Percentiles rank a stretch among this genome's conserved stretches.
Conservation (phyloP, 2,329 filamentous ascomycete species). For the Nemania bipapillata region DNA sequence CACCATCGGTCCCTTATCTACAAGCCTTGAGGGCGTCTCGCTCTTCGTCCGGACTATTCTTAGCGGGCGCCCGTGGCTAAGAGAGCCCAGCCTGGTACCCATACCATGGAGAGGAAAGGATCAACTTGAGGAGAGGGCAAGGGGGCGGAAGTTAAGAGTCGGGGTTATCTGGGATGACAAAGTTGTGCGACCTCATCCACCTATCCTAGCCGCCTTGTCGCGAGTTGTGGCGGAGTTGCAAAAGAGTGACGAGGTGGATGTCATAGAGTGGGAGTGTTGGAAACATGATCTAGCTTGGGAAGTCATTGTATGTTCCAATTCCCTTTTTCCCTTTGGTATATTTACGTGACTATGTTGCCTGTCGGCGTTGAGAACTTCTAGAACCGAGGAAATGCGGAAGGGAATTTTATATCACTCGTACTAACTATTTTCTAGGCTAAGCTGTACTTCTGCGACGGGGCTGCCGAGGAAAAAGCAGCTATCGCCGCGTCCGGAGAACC, state of each 20-base stretch:
- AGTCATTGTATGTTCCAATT: conserved; percentile 53
- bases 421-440: conserved; percentile 44
- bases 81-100: conserved; percentile 42
- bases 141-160: conserved; percentile 63
- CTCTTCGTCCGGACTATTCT: conserved; percentile 56
- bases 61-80: conserved; percentile 44
- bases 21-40: conserved; percentile 60
- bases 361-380: neutral
- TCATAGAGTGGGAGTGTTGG: conserved; percentile 66
- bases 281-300: conserved; percentile 62
- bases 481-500: conserved; percentile 68
- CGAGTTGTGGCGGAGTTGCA: conserved; percentile 64
- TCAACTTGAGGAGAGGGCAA: conserved; percentile 13
- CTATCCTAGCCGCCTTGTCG: conserved; percentile 66
- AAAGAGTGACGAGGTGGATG: conserved; percentile 60
- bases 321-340: conserved; percentile 47
- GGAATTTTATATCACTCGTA: neutral
- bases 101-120: conserved; percentile 42
- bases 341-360: neutral
- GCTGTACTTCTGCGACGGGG: conserved; percentile 71
- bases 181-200: conserved; percentile 69
- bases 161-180: conserved; percentile 69
- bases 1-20: conserved; percentile 65
- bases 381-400: neutral
- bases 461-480: conserved; percentile 61